phyloP scores from a whole-genome alignment of 352 stramenopile genomes.

The Globisporangium nagaii region DNA sequence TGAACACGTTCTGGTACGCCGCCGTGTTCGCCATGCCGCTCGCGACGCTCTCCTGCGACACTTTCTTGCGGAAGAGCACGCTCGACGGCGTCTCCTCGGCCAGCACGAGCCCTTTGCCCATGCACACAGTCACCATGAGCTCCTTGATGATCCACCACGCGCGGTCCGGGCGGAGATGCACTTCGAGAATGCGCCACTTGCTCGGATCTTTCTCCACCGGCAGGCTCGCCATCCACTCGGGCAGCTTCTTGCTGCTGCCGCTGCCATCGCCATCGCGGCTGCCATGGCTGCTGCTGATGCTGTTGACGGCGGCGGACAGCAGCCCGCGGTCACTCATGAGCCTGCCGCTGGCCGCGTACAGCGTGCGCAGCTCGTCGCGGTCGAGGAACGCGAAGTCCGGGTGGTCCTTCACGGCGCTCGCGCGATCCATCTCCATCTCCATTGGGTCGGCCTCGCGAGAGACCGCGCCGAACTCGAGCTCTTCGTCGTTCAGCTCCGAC shows the following conservation, averaged over 20 bases:
- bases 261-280: not conserved
- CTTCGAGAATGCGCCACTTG: constrained; percentile 65
- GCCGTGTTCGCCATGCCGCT: constrained; percentile 57
- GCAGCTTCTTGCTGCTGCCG: constrained; percentile 12
- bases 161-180: constrained; percentile 64
- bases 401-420: constrained; percentile 55
- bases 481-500: constrained; percentile 34
- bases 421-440: constrained; percentile 57
- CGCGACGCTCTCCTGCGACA: constrained; percentile 51
- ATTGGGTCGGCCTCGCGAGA: constrained; percentile 61
- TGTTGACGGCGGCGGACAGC: not conserved
- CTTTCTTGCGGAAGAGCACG: constrained; percentile 71
- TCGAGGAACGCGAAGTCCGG: constrained; percentile 62
- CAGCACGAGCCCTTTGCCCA: constrained; percentile 64
- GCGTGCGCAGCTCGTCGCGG: constrained; percentile 22
- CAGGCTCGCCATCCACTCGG: constrained; percentile 50
- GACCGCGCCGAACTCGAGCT: constrained; percentile 59
- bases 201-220: constrained; percentile 57
- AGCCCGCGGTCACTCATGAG: not conserved
- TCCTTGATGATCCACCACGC: constrained; percentile 76
- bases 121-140: constrained; percentile 73
- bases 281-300: constrained; percentile 7
- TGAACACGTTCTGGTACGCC: constrained; percentile 72
- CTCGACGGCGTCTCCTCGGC: constrained; percentile 42
- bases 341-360: constrained; percentile 1